phyloP scores from a whole-genome alignment of 177 flowering plant species.

The Telopea speciosissima region DNA sequence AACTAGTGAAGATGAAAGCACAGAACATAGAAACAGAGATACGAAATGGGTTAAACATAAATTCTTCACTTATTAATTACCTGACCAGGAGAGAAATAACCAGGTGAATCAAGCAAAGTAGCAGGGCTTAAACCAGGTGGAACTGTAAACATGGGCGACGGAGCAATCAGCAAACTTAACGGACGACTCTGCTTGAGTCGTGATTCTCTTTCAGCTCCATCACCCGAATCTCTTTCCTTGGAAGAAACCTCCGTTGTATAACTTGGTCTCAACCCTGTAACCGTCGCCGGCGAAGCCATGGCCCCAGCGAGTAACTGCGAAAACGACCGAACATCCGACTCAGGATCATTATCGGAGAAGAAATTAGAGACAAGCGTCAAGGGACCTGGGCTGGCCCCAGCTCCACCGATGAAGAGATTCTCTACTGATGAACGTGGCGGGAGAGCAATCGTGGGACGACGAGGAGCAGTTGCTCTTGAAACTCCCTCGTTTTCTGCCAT shows the following conservation, averaged over 20 bases:
- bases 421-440: constrained; percentile 59
- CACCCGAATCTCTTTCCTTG: constrained; percentile 10
- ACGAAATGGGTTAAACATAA: background rate
- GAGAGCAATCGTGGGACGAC: constrained; percentile 51
- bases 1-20: background rate
- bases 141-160: constrained; percentile 52
- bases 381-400: constrained; percentile 74
- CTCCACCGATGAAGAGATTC: constrained; percentile 36
- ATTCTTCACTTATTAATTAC: constrained; percentile 22
- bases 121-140: constrained; percentile 86
- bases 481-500: constrained; percentile 39
- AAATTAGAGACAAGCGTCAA: constrained; percentile 71
- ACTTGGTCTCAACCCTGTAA: constrained; percentile 4
- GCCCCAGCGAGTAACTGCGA: constrained; percentile 95
- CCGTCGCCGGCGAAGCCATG: constrained; percentile 61
- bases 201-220: constrained; percentile 10
- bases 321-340: constrained; percentile 50
- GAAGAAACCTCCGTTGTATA: background rate
- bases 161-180: constrained; percentile 43
- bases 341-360: constrained; percentile 59
- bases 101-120: constrained; percentile 72
- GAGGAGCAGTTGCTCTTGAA: constrained; percentile 16
- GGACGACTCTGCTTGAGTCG: constrained; percentile 62
- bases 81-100: constrained; percentile 60
- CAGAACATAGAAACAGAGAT: background rate